phyloP scores from a whole-genome alignment of 495 filamentous ascomycete genomes.

The Pseudevernia furfuracea region DNA sequence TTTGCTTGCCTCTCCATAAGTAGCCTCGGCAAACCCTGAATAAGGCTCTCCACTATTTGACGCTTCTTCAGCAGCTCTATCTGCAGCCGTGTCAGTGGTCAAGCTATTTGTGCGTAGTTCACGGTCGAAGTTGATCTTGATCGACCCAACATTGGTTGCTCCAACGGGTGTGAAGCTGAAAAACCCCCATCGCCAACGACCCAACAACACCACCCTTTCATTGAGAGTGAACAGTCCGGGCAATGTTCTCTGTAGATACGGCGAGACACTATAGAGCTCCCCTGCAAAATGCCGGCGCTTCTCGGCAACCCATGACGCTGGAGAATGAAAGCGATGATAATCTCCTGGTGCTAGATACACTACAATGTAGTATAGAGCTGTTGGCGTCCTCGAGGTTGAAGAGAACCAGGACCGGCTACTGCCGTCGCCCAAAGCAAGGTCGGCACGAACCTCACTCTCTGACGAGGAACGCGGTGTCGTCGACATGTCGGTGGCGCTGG shows the following conservation, averaged over 20 bases:
- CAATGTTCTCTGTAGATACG: conserved; percentile 83
- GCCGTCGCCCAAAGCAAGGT: conserved; percentile 64
- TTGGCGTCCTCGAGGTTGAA: conserved; percentile 49
- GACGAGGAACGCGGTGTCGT: conserved; percentile 56
- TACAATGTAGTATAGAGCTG: conserved; percentile 84
- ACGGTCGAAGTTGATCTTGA: conserved; percentile 93
- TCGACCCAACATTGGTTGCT: conserved; percentile 97
- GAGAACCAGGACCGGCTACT: conserved; percentile 62
- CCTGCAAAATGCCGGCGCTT: conserved; percentile 90
- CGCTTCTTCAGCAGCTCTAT: conserved; percentile 71
- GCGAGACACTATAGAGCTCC: conserved; percentile 89
- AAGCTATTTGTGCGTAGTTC: conserved; percentile 91
- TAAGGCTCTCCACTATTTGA: conserved; percentile 68
- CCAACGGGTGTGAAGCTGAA: conserved; percentile 94
- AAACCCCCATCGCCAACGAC: conserved; percentile 94
- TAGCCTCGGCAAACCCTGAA: conserved; percentile 81
- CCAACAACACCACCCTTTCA: conserved; percentile 88
- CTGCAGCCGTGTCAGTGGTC: conserved; percentile 80
- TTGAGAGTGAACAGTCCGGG: conserved; percentile 94
- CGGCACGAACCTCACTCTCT: conserved; percentile 73
- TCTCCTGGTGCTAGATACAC: conserved; percentile 98
- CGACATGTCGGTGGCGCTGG: conserved; percentile 49
- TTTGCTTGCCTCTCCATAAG: conserved; percentile 67
- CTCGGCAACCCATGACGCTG: conserved; percentile 88
- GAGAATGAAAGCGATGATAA: conserved; percentile 97